phyloP scores from a whole-genome alignment of 2,329 filamentous ascomycete species.

The Amylocarpus encephaloides region DNA sequence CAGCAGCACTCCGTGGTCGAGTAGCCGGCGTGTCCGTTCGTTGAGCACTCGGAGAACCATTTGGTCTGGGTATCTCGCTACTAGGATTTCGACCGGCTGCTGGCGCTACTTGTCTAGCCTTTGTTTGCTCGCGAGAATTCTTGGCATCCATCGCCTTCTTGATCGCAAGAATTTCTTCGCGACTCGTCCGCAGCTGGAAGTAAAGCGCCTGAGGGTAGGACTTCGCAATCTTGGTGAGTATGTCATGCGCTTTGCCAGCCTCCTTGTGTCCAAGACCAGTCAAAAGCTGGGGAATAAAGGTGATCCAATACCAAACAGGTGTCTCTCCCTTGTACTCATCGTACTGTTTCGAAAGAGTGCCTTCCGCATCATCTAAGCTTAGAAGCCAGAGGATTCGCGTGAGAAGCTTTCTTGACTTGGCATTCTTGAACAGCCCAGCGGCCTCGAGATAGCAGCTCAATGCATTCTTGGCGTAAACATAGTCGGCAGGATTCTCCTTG shows the following conservation, averaged over 20 bases:
- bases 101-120: conserved; percentile 34
- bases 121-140: conserved; percentile 42
- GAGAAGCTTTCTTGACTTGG: conserved; percentile 89
- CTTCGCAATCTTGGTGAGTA: conserved; percentile 91
- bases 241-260: conserved; percentile 75
- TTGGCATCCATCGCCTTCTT: conserved; percentile 82
- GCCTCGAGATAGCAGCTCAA: conserved; percentile 95
- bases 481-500: conserved; percentile 78
- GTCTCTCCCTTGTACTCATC: conserved; percentile 97
- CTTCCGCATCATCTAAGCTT: conserved; percentile 84
- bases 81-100: conserved; percentile 7
- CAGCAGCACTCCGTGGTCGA: conserved; percentile 23
- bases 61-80: conserved; percentile 24
- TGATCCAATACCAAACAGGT: conserved; percentile 99
- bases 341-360: conserved; percentile 76
- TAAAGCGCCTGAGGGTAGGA: conserved; percentile 93
- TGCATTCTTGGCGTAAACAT: conserved; percentile 81
- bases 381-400: conserved; percentile 92
- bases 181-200: conserved; percentile 86
- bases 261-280: conserved; percentile 89
- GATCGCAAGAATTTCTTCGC: conserved; percentile 88
- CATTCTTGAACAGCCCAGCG: conserved; percentile 92
- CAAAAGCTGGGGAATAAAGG: conserved; percentile 93
- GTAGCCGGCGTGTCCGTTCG: conserved; percentile 24
- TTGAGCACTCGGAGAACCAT: conserved; percentile 27